A percentile compares a stretch with the other conserved stretches of the same genome.
These are phyloP conservation scores for Passiflora organensis DNA, from an alignment of 345 rosid species.

Conservation along the genomic window DNA sequence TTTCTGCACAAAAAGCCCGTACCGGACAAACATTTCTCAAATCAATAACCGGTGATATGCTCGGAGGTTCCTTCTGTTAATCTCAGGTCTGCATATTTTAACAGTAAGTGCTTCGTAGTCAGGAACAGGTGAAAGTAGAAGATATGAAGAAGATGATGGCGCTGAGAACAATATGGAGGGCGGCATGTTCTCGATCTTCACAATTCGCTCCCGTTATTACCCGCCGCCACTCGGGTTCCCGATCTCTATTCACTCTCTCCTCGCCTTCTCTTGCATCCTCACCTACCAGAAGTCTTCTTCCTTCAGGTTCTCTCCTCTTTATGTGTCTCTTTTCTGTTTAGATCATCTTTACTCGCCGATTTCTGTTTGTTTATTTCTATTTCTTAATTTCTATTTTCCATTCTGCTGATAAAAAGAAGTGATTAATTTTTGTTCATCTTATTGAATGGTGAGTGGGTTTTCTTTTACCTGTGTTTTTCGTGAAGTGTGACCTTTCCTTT, in stretches of 20 bases:
- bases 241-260: conserved; percentile 14
- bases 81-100: too few relatives aligned
- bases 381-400: not conserved
- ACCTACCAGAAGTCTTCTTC: conserved; percentile 11
- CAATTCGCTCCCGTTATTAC: conserved; percentile 9
- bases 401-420: not conserved
- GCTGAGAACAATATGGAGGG: conserved; percentile 26
- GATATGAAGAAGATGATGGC: conserved; percentile 27
- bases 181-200: conserved; percentile 21
- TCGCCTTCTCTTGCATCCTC: conserved; percentile 11
- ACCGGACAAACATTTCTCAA: too few relatives aligned
- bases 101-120: too few relatives aligned
- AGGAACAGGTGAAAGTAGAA: too few relatives aligned
- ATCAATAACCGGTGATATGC: too few relatives aligned
- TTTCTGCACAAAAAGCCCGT: too few relatives aligned
- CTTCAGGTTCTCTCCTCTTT: not conserved
- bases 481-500: not conserved
- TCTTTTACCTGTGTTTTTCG: not conserved
- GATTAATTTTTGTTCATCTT: not conserved
- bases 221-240: conserved; percentile 14
- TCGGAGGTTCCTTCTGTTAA: too few relatives aligned
- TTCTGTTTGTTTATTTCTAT: not conserved
- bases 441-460: not conserved
- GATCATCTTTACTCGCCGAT: not conserved
- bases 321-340: not conserved